phyloP scores from a whole-genome alignment of 2,329 filamentous ascomycete species.

The Cercospora sp. region DNA sequence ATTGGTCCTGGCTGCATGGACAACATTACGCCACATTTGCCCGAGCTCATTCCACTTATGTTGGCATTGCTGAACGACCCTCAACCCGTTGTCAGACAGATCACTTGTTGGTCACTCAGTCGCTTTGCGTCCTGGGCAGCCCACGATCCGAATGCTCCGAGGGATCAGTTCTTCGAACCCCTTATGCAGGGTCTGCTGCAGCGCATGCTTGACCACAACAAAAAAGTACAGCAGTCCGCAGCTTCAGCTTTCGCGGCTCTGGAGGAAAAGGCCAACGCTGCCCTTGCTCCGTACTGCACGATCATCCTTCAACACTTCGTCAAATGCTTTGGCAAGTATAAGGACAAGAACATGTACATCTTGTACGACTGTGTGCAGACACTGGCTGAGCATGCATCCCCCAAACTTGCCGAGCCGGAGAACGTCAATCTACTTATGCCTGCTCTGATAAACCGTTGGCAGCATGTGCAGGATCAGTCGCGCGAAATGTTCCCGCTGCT shows the following conservation, averaged over 20 bases:
- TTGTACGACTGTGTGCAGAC: conserved; percentile 98
- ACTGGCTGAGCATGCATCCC: conserved; percentile 84
- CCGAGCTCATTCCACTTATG: conserved; percentile 85
- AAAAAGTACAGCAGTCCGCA: conserved; percentile 94
- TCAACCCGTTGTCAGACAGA: conserved; percentile 90
- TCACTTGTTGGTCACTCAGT: conserved; percentile 96
- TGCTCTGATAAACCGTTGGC: conserved; percentile 83
- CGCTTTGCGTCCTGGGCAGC: conserved; percentile 93
- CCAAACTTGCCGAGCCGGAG: conserved; percentile 74
- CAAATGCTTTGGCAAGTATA: conserved; percentile 88
- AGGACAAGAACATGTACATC: conserved; percentile 98
- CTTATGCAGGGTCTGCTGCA: conserved; percentile 95
- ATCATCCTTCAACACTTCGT: conserved; percentile 93
- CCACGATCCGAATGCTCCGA: conserved; percentile 66
- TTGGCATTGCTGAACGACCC: conserved; percentile 79
- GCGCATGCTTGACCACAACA: conserved; percentile 96
- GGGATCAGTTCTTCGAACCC: conserved; percentile 80
- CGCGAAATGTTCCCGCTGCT: conserved; percentile 90
- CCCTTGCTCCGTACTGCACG: conserved; percentile 79
- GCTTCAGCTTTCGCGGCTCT: conserved; percentile 95
- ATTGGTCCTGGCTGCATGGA: conserved; percentile 93
- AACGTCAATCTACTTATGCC: conserved; percentile 90
- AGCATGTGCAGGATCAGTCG: conserved; percentile 81
- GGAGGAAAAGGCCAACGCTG: conserved; percentile 84
- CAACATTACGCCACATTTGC: conserved; percentile 84